Percentiles rank a stretch among this genome's conserved stretches.
Evolutionary conservation across 768 basidiomycete species (phyloP).

Genomic region (Hysterangium stoloniferum): DNA sequence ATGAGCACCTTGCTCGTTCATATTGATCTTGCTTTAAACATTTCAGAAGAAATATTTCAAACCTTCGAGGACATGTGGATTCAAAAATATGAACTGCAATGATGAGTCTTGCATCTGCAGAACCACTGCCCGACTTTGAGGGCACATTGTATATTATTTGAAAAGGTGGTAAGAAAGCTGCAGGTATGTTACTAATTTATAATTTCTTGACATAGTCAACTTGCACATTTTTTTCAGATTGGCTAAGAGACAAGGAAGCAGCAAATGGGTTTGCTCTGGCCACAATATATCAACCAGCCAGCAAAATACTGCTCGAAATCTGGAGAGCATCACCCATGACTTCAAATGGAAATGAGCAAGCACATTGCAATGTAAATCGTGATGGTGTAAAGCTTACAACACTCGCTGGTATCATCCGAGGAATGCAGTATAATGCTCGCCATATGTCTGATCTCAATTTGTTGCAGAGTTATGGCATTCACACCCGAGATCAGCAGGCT

Average conservation of each 20-base stretch:
- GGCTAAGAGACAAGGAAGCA: slow-evolving; percentile 22
- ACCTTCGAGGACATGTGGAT: slow-evolving; percentile 10
- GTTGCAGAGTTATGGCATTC: background rate
- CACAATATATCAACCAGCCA: slow-evolving; percentile 21
- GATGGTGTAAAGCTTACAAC: slow-evolving; percentile 22
- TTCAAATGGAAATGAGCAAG: slow-evolving; percentile 22
- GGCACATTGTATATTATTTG: slow-evolving; percentile 15
- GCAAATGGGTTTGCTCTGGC: slow-evolving; percentile 18
- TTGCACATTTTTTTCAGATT: slow-evolving; percentile 16
- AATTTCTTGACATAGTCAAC: background rate
- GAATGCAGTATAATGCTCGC: slow-evolving; percentile 9
- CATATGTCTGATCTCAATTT: background rate
- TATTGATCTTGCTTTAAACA: slow-evolving; percentile 20
- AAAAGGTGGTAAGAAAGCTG: slow-evolving; percentile 18
- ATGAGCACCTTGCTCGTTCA: slow-evolving; percentile 22
- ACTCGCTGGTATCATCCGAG: slow-evolving; percentile 20
- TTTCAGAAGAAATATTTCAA: slow-evolving; percentile 18
- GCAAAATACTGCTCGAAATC: slow-evolving; percentile 22
- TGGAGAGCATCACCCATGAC: slow-evolving; percentile 22
- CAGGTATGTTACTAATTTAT: slow-evolving; percentile 14
- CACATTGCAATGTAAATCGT: slow-evolving; percentile 20
- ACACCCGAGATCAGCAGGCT: background rate
- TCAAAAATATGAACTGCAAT: slow-evolving; percentile 15
- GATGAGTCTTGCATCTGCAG: slow-evolving; percentile 21
- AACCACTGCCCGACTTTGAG: slow-evolving; percentile 17